A percentile compares a stretch with the other conserved stretches of the same genome.
Evolutionary conservation across 2,329 filamentous ascomycete species (phyloP).

Genomic region (Colletotrichum melonis): DNA sequence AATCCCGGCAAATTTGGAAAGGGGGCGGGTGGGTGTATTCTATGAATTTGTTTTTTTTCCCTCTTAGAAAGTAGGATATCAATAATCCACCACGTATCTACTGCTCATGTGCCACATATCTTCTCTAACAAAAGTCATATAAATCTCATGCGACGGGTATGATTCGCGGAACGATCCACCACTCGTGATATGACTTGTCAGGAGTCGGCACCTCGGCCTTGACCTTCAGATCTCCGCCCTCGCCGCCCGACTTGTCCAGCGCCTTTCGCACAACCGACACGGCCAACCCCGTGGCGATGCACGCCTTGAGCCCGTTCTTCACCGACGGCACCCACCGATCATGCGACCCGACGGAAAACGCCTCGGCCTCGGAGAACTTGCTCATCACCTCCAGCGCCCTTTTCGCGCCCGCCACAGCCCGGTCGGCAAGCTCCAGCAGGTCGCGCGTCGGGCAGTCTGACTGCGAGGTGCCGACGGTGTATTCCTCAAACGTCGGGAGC

Average conservation of each 20-base stretch:
- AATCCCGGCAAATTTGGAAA: neutral
- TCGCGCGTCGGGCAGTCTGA: slow-evolving; percentile 49
- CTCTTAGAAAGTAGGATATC: slow-evolving; percentile 9
- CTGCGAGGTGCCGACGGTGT: slow-evolving; percentile 56
- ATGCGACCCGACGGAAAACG: slow-evolving; percentile 67
- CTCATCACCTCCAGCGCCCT: slow-evolving; percentile 68
- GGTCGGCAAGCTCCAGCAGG: slow-evolving; percentile 59
- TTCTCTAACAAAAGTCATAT: neutral
- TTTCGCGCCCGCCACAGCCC: slow-evolving; percentile 59
- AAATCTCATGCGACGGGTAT: slow-evolving; percentile 32
- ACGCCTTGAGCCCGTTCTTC: slow-evolving; percentile 74
- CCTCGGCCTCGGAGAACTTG: slow-evolving; percentile 61
- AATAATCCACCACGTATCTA: slow-evolving; percentile 7
- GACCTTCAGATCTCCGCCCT: slow-evolving; percentile 48
- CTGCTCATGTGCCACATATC: neutral
- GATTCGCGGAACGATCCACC: slow-evolving; percentile 72
- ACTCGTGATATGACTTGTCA: slow-evolving; percentile 69
- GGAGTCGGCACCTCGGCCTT: slow-evolving; percentile 64
- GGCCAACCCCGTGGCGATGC: slow-evolving; percentile 76
- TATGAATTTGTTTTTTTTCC: neutral
- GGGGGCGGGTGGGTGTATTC: neutral
- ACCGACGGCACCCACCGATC: slow-evolving; percentile 70
- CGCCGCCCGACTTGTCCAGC: slow-evolving; percentile 49
- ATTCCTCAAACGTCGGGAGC: slow-evolving; percentile 73
- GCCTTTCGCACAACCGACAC: slow-evolving; percentile 70